phyloP scores from a whole-genome alignment of 2,329 filamentous ascomycete genomes.

The Microsporum ferrugineum region DNA sequence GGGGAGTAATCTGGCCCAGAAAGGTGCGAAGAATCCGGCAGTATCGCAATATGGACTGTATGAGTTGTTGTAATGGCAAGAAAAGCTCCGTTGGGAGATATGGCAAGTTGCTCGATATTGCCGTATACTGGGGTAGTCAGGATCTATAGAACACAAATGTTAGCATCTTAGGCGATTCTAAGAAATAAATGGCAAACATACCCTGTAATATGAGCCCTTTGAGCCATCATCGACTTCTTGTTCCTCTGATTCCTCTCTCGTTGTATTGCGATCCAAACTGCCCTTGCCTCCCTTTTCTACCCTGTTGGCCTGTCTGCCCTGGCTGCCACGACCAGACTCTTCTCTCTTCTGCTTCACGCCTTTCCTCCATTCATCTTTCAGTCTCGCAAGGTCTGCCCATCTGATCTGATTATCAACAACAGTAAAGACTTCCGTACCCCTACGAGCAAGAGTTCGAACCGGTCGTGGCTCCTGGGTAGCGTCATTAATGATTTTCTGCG shows the following conservation, averaged over 20 bases:
- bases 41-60: conserved; percentile 75
- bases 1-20: conserved; percentile 55
- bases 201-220: conserved; percentile 31
- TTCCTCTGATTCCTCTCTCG: not conserved
- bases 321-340: not conserved
- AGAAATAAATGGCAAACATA: conserved; percentile 22
- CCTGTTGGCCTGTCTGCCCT: not conserved
- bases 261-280: not conserved
- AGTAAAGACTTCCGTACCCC: conserved; percentile 80
- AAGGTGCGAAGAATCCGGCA: conserved; percentile 70
- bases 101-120: conserved; percentile 70
- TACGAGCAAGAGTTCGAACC: conserved; percentile 57
- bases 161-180: not conserved
- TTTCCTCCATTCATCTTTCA: conserved; percentile 54
- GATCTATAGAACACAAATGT: conserved; percentile 38
- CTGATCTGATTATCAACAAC: conserved; percentile 81
- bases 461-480: conserved; percentile 28
- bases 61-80: conserved; percentile 78
- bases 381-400: conserved; percentile 71
- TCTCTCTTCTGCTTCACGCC: conserved; percentile 25
- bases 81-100: conserved; percentile 71
- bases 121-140: conserved; percentile 69
- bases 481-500: conserved; percentile 20
- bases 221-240: not conserved
- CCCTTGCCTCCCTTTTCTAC: not conserved